Conservation (phyloP, 2,329 filamentous ascomycete species). For the Colletotrichum nymphaeae region DNA sequence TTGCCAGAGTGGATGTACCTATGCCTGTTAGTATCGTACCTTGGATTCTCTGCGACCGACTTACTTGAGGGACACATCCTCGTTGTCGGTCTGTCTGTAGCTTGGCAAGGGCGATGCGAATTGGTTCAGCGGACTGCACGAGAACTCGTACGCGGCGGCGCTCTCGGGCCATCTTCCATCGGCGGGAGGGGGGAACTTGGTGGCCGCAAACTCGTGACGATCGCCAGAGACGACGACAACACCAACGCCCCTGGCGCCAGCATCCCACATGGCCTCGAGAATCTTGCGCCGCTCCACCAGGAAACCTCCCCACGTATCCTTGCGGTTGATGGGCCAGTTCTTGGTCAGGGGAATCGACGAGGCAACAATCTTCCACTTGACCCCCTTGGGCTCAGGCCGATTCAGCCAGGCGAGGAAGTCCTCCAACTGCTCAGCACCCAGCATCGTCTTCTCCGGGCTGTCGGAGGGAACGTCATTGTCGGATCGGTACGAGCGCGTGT, state of each 20-base stretch:
- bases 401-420: slow-evolving; percentile 84
- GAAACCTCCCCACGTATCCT: slow-evolving; percentile 96
- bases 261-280: slow-evolving; percentile 93
- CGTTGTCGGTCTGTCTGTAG: slow-evolving; percentile 82
- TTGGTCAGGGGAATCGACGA: slow-evolving; percentile 96
- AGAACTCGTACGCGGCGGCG: slow-evolving; percentile 87
- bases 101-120: slow-evolving; percentile 90
- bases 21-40: slow-evolving; percentile 37
- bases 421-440: slow-evolving; percentile 81
- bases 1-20: slow-evolving; percentile 87
- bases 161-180: slow-evolving; percentile 71
- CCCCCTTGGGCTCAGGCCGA: slow-evolving; percentile 77
- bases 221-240: slow-evolving; percentile 91
- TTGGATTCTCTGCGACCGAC: slow-evolving; percentile 43
- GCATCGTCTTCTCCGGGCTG: slow-evolving; percentile 82
- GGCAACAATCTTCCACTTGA: slow-evolving; percentile 94
- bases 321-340: slow-evolving; percentile 91
- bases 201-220: slow-evolving; percentile 96
- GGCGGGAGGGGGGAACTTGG: slow-evolving; percentile 75
- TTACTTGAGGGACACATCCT: slow-evolving; percentile 88
- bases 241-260: slow-evolving; percentile 78
- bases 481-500: slow-evolving; percentile 89
- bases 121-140: slow-evolving; percentile 89
- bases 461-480: slow-evolving; percentile 70
- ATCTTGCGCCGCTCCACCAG: slow-evolving; percentile 81